Base-by-base conservation (phyloP, 306 rosid genomes). In the Fragaria ananassa region DNA sequence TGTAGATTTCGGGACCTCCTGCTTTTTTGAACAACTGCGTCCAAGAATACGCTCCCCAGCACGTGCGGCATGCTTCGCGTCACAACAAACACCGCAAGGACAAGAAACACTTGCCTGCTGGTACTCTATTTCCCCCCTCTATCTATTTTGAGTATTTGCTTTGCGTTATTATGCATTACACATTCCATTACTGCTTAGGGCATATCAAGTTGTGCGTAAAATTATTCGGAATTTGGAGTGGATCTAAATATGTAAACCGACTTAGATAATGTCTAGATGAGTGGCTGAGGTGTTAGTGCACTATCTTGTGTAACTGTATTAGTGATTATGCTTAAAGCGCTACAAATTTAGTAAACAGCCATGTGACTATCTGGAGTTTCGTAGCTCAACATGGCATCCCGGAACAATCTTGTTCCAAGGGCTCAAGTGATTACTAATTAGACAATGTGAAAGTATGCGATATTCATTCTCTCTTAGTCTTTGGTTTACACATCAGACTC, bases 1-100 rank as follows among this genome's bases (percentile, higher is more conserved):
- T 68, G 90, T 41, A 94, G 98, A 81, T 94, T 88, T 77, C 96
- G 79, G 96, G 93, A 44, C 97, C 96, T 23, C 98, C 98, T 3
- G 86, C 83, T 25, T 94, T 94, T 81, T 88, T 94, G 70, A 94
- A 94, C 83, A 90, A 90, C 68, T 84, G 88, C 31, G 95, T 90
- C 29, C 92, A 84, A 46, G 97, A 89, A 12, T 85, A 70, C 57
- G 79, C 76, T 73, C 93, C 83, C 70, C 87, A 70, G 69, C 92
- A 77, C 47, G 88, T 81, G 27, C 81, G 79, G 21, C 93, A 77
- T 77, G 85, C 86, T 15, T 11, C 76, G 18, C 85, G 93, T 74
- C 81, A 88, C 80, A 83, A 79, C 49, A 72, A 72, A n/a, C 66
- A 12, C 56, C 91, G 88, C 14, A 90, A 74, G 83, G 96, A 89